Evolutionary conservation across 2,329 filamentous ascomycete species (phyloP), one percentile per base, ranked within the genome.

Genomic region (Fusarium goolgardi): DNA sequence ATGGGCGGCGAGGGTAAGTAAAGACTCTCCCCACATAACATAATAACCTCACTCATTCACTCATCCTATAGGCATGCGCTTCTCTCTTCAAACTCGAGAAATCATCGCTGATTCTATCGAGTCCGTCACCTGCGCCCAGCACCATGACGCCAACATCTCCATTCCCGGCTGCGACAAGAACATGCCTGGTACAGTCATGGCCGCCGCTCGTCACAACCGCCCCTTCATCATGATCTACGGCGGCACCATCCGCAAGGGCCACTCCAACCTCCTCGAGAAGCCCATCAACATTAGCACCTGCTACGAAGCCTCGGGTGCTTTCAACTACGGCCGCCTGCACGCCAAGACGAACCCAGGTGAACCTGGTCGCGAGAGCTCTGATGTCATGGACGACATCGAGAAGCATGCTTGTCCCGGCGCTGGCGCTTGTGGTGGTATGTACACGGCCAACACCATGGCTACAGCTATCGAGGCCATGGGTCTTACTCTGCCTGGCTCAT

Each of bases 131-230:
- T 95, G 91, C 77, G 95, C 92, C 7, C 94, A 97, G 77, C 91
- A 91, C 72, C 93, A 97, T 79, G 95, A 97, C 77, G 95, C 94
- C 60, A 96, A 94, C 78, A 94, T 97, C 77, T 90, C 92, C 31
- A 95, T 97, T 71, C 94, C 95, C 0, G 94, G 94, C 13, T 97
- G 94, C 78, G 94, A 97, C 82, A 97, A 97, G 86, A 97, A 97
- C 79, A 97, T 97, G 95, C 94, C 94, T 0, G 94, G 94, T 67
- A 91, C 92, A 18, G 84, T 96, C 67, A 97, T 97, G 90, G 94
- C 92, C 1, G 94, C 96, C 75, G 93, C 92, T 16, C 88, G 95
- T 59, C 93, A 96, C 80, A 97, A 97, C 80, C 87, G 95, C 12
- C 95, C 95, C 6, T 96, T 93, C 47, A 83, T 97, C 76, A 97